phyloP scores from a whole-genome alignment of 768 basidiomycete species.

The Pholiota microspora region DNA sequence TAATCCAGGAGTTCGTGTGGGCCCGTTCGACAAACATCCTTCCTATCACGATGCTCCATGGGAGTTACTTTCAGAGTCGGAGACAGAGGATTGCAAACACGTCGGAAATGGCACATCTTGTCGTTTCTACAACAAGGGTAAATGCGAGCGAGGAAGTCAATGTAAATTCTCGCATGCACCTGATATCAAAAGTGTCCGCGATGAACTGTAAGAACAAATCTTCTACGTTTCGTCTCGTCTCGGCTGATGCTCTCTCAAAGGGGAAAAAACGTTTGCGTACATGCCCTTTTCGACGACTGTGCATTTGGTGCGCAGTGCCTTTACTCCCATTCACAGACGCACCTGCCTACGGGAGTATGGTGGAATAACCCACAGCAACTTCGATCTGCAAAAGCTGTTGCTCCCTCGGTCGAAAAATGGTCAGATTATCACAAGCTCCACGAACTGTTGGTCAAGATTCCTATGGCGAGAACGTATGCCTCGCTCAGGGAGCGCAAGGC shows the following conservation, averaged over 20 bases:
- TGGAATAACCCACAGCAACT: constrained; percentile 28
- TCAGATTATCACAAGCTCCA: constrained; percentile 6
- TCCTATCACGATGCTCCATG: constrained; percentile 23
- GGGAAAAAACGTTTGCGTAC: constrained; percentile 47
- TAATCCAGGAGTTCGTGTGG: constrained; percentile 10
- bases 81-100: constrained; percentile 53
- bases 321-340: constrained; percentile 39
- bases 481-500: constrained; percentile 6
- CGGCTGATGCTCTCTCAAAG: constrained; percentile 23
- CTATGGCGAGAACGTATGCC: constrained; percentile 12
- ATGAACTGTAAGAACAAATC: constrained; percentile 47
- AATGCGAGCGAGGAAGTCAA: constrained; percentile 35
- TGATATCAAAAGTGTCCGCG: constrained; percentile 46
- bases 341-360: constrained; percentile 39
- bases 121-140: constrained; percentile 50
- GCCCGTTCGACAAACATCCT: constrained; percentile 17
- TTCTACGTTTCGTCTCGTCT: too few relatives aligned
- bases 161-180: constrained; percentile 53
- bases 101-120: constrained; percentile 46
- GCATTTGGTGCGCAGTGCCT: constrained; percentile 36
- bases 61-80: constrained; percentile 38
- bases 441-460: constrained; percentile 4
- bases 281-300: constrained; percentile 39
- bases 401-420: neutral
- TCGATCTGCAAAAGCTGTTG: constrained; percentile 9